Evolutionary conservation across 768 basidiomycete genomes (phyloP).

Genomic region (Tricholoma furcatifolium): DNA sequence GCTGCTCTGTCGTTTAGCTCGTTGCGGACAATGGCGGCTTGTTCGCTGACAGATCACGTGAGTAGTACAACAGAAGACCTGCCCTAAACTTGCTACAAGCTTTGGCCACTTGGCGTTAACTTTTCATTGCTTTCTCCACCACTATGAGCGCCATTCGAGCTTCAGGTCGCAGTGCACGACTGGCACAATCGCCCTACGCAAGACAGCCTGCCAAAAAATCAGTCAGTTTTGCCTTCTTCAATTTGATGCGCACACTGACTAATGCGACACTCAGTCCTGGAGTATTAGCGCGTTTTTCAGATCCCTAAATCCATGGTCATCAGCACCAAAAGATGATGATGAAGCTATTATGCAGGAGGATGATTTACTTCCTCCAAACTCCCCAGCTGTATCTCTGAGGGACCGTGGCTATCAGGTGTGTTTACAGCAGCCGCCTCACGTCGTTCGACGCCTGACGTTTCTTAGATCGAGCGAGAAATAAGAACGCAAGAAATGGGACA

Average conservation of each 20-base stretch:
- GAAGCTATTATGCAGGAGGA: constrained; percentile 22
- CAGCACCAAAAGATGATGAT: constrained; percentile 20
- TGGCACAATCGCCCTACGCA: constrained; percentile 56
- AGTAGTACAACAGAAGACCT: constrained; percentile 16
- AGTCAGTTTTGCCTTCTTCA: constrained; percentile 28
- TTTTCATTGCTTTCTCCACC: constrained; percentile 7
- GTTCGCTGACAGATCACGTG: constrained; percentile 27
- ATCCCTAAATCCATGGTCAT: constrained; percentile 47
- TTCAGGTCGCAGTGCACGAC: constrained; percentile 34
- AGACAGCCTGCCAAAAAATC: constrained; percentile 47
- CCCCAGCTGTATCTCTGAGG: constrained; percentile 23
- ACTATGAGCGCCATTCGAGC: constrained; percentile 59
- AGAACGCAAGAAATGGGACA: constrained; percentile 2
- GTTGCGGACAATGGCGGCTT: constrained; percentile 30
- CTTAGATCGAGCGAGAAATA: constrained; percentile 20
- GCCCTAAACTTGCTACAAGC: constrained; percentile 32
- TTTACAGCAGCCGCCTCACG: neutral
- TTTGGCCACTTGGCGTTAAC: constrained; percentile 16
- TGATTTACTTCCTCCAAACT: neutral
- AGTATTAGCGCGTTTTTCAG: constrained; percentile 48
- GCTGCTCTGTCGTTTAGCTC: constrained; percentile 17
- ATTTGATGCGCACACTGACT: constrained; percentile 3
- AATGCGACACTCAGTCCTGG: constrained; percentile 40
- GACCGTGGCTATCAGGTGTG: constrained; percentile 27
- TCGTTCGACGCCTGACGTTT: neutral